Evolutionary conservation across 176 grass and related monocot genomes (phyloP).

Genomic region (bread wheat (Triticum aestivum)): IWGSC_CS_RefSeq_v2.1 NC_057806.1:424861605-424862104

Average conservation of each 20-base stretch:
- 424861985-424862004: constrained; percentile 84
- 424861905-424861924: constrained; percentile 67
- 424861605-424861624: background rate
- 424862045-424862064: constrained; percentile 87
- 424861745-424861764: background rate
- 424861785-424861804: background rate
- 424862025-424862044: constrained; percentile 70
- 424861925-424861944: constrained; percentile 64
- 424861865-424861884: constrained; percentile 19
- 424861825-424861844: background rate
- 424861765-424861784: constrained; percentile 7
- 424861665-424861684: background rate
- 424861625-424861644: background rate
- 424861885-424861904: constrained; percentile 49
- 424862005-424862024: constrained; percentile 42
- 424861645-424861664: background rate
- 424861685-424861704: background rate
- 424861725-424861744: background rate
- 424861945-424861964: constrained; percentile 73
- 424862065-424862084: constrained; percentile 70
- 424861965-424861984: constrained; percentile 68
- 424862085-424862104: constrained; percentile 51
- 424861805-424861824: constrained; percentile 36
- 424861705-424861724: background rate
- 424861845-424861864: constrained; percentile 13